phyloP scores from a whole-genome alignment of 305 asterid genomes.

The Ruellia speciosa region DNA sequence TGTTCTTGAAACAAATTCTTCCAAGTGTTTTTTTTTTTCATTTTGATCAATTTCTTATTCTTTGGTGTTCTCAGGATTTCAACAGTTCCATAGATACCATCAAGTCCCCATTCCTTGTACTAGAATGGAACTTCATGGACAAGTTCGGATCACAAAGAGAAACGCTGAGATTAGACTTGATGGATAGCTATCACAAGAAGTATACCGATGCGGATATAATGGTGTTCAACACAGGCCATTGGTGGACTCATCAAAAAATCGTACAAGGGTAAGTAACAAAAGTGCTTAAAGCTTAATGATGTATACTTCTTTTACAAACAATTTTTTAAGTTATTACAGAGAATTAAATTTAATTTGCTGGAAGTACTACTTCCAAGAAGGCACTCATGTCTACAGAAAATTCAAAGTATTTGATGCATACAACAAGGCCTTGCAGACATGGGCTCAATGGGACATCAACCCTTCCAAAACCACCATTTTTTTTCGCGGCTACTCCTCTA shows the following conservation, averaged over 20 bases:
- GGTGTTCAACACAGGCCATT: slow-evolving; percentile 63
- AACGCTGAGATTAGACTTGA: slow-evolving; percentile 45
- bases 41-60: background rate
- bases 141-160: slow-evolving; percentile 33
- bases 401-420: slow-evolving; percentile 48
- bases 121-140: slow-evolving; percentile 36
- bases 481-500: slow-evolving; percentile 49
- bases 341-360: slow-evolving; percentile 19
- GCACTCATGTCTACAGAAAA: slow-evolving; percentile 32
- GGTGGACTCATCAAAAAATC: slow-evolving; percentile 70
- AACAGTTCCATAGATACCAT: slow-evolving; percentile 44
- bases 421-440: slow-evolving; percentile 44
- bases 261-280: slow-evolving; percentile 25
- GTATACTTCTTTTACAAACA: background rate
- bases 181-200: slow-evolving; percentile 30
- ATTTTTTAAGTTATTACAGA: background rate
- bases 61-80: slow-evolving; percentile 29
- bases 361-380: slow-evolving; percentile 52
- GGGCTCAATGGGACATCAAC: slow-evolving; percentile 56
- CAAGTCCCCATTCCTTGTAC: slow-evolving; percentile 51
- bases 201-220: slow-evolving; percentile 45
- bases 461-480: slow-evolving; percentile 33
- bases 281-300: background rate
- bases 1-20: too few relatives aligned
- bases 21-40: too few relatives aligned